phyloP scores from a whole-genome alignment of 805 yeast genomes.

The Komagataella ulmi region DNA sequence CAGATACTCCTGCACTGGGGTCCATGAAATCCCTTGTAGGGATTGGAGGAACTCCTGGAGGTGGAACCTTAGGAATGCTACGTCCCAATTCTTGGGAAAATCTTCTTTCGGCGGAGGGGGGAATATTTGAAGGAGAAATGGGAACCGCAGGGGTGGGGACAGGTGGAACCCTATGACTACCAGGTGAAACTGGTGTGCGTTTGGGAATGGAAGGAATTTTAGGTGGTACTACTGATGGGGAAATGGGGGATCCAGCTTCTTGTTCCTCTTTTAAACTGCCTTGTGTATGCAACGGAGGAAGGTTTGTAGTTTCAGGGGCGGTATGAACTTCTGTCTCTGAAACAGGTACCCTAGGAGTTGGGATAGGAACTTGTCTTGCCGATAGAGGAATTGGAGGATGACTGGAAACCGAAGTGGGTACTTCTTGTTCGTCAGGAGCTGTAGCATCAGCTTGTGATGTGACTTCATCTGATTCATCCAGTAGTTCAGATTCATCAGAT shows the following conservation, averaged over 20 bases:
- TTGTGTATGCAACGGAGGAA: not conserved
- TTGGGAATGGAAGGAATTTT: not conserved
- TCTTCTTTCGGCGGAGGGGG: slow-evolving; percentile 1
- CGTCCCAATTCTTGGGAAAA: not conserved
- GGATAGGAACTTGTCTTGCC: not conserved
- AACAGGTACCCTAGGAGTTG: not conserved
- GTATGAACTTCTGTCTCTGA: not conserved
- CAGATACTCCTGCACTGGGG: not conserved
- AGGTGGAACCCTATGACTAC: not conserved
- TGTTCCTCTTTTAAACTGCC: not conserved
- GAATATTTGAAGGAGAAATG: not conserved
- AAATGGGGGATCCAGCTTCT: not conserved
- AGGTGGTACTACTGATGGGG: not conserved
- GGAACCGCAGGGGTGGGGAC: not conserved
- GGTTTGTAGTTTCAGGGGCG: not conserved
- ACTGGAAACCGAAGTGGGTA: not conserved
- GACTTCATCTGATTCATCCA: not conserved
- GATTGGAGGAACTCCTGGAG: slow-evolving; percentile 1
- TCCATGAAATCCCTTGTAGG: not conserved
- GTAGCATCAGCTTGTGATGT: not conserved
- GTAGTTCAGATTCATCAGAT: slow-evolving; percentile 7
- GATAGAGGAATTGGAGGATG: not conserved
- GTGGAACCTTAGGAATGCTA: not conserved
- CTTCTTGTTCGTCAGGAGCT: not conserved
- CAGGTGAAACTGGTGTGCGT: not conserved